Evolutionary conservation across 1,284 basidiomycete genomes (phyloP).

Genomic region (Irpex lacteus): DNA sequence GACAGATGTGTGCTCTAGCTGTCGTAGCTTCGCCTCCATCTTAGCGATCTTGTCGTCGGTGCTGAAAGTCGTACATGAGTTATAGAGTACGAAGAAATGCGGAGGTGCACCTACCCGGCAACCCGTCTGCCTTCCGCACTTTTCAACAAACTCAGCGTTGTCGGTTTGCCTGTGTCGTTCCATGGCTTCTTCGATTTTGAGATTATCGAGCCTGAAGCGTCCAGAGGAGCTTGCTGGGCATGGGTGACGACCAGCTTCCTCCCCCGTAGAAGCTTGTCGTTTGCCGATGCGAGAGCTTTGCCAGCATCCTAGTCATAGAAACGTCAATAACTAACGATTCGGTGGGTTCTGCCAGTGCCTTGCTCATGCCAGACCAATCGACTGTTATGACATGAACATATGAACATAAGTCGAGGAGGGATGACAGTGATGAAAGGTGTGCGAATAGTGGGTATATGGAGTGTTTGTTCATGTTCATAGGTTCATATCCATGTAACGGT

Average conservation of each 20-base stretch:
- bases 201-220: constrained; percentile 27
- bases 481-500: background rate
- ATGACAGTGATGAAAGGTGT: no score
- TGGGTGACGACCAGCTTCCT: constrained; percentile 86
- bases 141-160: constrained; percentile 87
- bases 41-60: constrained; percentile 89
- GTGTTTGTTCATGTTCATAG: background rate
- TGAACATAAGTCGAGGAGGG: background rate
- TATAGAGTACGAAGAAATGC: no score
- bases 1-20: constrained; percentile 53
- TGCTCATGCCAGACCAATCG: background rate
- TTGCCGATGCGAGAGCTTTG: constrained; percentile 72
- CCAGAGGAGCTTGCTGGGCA: constrained; percentile 76
- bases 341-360: constrained; percentile 8
- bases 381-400: background rate
- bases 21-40: constrained; percentile 91
- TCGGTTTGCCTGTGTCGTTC: constrained; percentile 70
- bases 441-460: no score
- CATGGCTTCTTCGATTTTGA: constrained; percentile 39
- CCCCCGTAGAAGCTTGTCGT: constrained; percentile 83
- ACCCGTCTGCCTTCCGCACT: constrained; percentile 52
- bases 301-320: constrained; percentile 69
- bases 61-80: constrained; percentile 35
- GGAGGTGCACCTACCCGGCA: constrained; percentile 53
- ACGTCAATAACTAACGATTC: constrained; percentile 11